Conservation (phyloP, 495 filamentous ascomycete genomes). For the Aspergillus avenaceus region DNA sequence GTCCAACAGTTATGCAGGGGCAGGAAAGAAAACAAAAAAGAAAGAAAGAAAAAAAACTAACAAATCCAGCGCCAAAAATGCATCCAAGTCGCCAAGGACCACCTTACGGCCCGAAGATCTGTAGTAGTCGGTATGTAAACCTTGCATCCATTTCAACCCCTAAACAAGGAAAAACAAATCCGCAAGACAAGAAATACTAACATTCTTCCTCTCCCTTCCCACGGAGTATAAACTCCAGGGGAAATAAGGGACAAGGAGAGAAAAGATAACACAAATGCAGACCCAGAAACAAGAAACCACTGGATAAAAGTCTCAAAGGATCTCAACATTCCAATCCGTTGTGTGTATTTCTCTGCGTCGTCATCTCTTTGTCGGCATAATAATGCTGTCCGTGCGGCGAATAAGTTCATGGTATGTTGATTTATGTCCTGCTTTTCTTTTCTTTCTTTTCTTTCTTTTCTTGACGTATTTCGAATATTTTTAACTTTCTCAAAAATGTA, state of each 20-base stretch:
- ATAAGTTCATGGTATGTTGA: slow-evolving; percentile 35
- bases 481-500: no score
- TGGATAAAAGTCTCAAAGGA: slow-evolving; percentile 74
- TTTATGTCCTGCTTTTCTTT: background rate
- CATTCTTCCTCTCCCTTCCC: no score
- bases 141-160: slow-evolving; percentile 4
- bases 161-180: no score
- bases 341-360: slow-evolving; percentile 76
- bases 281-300: slow-evolving; percentile 64
- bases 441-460: slow-evolving; percentile 1
- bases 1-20: background rate
- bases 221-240: no score
- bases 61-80: slow-evolving; percentile 68
- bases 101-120: slow-evolving; percentile 58
- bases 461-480: no score
- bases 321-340: slow-evolving; percentile 71
- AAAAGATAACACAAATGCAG: slow-evolving; percentile 95
- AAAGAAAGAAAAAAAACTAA: slow-evolving; percentile 5
- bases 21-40: slow-evolving; percentile 1
- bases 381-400: slow-evolving; percentile 75
- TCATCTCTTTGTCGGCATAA: slow-evolving; percentile 81
- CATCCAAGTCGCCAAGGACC: slow-evolving; percentile 66
- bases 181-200: no score
- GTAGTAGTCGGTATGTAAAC: slow-evolving; percentile 68
- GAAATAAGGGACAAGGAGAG: no score